Evolutionary conservation across 129 eudicot genomes (phyloP), one percentile per base, ranked within the genome.

Genomic region (Calendula officinalis): DNA sequence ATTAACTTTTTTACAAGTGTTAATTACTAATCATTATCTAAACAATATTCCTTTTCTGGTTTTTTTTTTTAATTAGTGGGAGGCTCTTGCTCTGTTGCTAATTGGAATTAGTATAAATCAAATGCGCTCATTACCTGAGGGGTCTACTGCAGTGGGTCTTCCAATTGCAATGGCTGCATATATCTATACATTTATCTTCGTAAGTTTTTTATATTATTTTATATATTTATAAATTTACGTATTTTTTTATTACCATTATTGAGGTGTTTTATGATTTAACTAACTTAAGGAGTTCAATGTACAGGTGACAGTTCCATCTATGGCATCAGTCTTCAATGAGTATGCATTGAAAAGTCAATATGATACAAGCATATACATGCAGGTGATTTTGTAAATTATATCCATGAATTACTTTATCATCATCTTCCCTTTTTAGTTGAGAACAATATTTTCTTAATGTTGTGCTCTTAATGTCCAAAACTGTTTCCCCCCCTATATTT

Each of bases 291-390:
- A 70, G 38, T 70, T 60, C 34, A 53, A 56, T 73, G 5, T 78
- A 41, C 95, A 94, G 99, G 97, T 94, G n/a, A 94, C 99, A 7
- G 86, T 94, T 54, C 99, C 99, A 80, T 94, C 99, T 12, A 50
- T 94, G 97, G 99, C 99, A 14, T 94, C 99, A 5, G 99, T 94
- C 63, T 94, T 69, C 80, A 94, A 94, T 80, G 99, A 94, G 80
- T 94, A 94, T 78, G 99, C 99, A 73, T 57, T 94, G 59, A 94
- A 94, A 86, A 94, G 97, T 78, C 99, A 94, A 75, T 94, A 83
- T 47, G 99, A 94, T 60, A 94, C 99, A 41, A 94, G 95, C 90
- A 94, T 94, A 71, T 94, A 94, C 74, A 95, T 94, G 84, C 99
- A 94, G 91, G 99, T 94, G 72, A 79, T 67, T 53, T 56, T 53